Conservation (phyloP, 2,329 filamentous ascomycete genomes). For the Venturia asperata region DNA sequence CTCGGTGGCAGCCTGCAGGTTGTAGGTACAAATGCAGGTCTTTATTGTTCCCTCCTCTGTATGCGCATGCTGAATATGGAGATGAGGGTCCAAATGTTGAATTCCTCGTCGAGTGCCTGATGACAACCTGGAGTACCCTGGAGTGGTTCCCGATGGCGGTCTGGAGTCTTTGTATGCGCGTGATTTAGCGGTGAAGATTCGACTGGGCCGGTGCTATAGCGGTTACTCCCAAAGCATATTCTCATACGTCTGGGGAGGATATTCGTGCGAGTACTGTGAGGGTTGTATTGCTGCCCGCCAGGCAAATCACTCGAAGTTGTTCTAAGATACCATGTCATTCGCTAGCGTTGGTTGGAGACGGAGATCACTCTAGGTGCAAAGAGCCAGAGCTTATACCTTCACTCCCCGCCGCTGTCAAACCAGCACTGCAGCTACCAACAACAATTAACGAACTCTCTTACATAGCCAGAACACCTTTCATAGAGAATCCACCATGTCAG, state of each 20-base stretch:
- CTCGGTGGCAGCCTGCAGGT: slow-evolving; percentile 22
- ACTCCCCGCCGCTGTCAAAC: not conserved
- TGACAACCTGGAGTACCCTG: not conserved
- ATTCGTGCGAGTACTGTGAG: not conserved
- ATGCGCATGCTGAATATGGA: slow-evolving; percentile 27
- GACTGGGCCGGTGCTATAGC: not conserved
- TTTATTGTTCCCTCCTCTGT: slow-evolving; percentile 28
- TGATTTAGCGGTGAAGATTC: slow-evolving; percentile 7
- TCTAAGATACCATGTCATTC: not conserved
- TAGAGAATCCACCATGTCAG: slow-evolving; percentile 61
- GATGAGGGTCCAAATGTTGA: not conserved
- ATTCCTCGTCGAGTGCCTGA: not conserved
- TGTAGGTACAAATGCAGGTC: slow-evolving; percentile 21
- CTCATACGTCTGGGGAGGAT: not conserved
- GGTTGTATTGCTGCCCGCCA: not conserved
- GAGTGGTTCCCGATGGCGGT: slow-evolving; percentile 10
- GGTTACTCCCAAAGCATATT: not conserved
- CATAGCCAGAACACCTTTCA: not conserved
- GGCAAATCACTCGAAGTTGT: not conserved
- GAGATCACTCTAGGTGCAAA: not conserved
- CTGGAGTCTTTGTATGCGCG: not conserved
- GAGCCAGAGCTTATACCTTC: not conserved
- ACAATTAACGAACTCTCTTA: not conserved
- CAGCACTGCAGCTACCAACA: not conserved
- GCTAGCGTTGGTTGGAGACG: not conserved